phyloP scores from a whole-genome alignment of 805 yeast genomes.

The Lipomyces mesembrius region DNA sequence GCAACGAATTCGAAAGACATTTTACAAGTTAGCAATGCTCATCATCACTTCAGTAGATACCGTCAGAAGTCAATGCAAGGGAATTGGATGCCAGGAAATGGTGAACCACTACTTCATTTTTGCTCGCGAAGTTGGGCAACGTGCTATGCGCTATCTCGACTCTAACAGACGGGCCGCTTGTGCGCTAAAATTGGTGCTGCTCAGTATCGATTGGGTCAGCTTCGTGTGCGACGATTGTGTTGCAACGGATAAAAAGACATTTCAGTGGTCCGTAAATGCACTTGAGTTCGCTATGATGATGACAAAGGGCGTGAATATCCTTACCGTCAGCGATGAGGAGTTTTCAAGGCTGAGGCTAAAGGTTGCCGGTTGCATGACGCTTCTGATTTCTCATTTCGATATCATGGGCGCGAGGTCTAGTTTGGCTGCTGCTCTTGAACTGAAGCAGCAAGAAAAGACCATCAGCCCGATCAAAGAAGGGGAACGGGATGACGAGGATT shows the following conservation, averaged over 20 bases:
- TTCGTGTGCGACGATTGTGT: conserved; percentile 93
- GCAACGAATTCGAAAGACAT: conserved; percentile 64
- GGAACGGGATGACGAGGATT: conserved; percentile 57
- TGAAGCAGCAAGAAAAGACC: conserved; percentile 51
- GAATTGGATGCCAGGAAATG: conserved; percentile 72
- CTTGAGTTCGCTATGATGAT: conserved; percentile 94
- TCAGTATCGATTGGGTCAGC: conserved; percentile 88
- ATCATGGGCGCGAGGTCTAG: conserved; percentile 96
- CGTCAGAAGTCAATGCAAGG: conserved; percentile 56
- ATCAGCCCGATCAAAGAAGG: conserved; percentile 47
- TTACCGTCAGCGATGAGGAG: conserved; percentile 77
- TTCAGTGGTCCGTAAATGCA: conserved; percentile 95
- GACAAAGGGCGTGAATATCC: conserved; percentile 86
- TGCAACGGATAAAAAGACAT: conserved; percentile 88
- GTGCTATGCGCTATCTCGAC: conserved; percentile 63
- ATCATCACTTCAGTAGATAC: conserved; percentile 65
- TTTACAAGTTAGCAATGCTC: conserved; percentile 67
- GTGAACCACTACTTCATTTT: conserved; percentile 75
- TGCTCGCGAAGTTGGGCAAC: conserved; percentile 80
- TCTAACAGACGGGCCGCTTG: conserved; percentile 67
- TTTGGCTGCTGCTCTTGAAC: conserved; percentile 57
- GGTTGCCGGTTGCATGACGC: conserved; percentile 93
- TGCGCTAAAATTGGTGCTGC: conserved; percentile 69
- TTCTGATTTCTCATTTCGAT: conserved; percentile 92
- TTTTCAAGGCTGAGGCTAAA: conserved; percentile 72